Evolutionary conservation across 2,329 filamentous ascomycete species (phyloP), one percentile per base, ranked within the genome.

Genomic region (Arachnopeziza araneosa): DNA sequence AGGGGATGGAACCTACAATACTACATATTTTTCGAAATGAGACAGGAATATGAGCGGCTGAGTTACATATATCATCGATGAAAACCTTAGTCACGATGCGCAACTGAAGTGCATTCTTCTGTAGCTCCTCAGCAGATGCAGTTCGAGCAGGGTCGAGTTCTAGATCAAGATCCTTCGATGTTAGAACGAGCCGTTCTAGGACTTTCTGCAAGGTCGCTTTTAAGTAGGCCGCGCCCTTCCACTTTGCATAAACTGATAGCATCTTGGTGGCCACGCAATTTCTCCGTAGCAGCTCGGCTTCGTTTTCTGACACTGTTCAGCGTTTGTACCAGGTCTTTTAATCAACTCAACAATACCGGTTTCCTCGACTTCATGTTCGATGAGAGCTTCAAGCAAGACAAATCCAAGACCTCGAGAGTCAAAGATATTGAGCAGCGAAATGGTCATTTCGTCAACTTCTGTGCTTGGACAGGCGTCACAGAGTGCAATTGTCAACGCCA

Each of bases 241-340:
- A 89, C 68, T 87, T 89, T 5, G 85, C 86, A 66, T 88, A 89
- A 8, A 88, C 79, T 0, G 86, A 88, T 1, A 89, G 77, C 80
- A 89, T 87, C 70, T 89, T 89, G 1, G 86, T 89, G n/a, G 85
- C 83, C 1, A 89, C 86, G 65, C 85, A 88, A 32, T 86, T 87
- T 55, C 85, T 78, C n/a, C 86, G 80, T 12, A 89, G 73, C 23
- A 89, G 78, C 67, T 89, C 86, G 1, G 85, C 80, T 68, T 89
- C 86, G 57, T 86, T 88, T 69, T 89, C 86, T 80, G 59, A 36
- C 1, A 48, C 9, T 50, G 24, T 66, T 53, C 62, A 30, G 26
- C 26, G 59, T 54, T 56, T 32, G 9, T 44, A 24, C 24, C 9
- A 56, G 10, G 1, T 56, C 9, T 53, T 50, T 56, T 21, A 52